phyloP scores from a whole-genome alignment of 208 protist genomes.

The Lotmaria passim region DNA sequence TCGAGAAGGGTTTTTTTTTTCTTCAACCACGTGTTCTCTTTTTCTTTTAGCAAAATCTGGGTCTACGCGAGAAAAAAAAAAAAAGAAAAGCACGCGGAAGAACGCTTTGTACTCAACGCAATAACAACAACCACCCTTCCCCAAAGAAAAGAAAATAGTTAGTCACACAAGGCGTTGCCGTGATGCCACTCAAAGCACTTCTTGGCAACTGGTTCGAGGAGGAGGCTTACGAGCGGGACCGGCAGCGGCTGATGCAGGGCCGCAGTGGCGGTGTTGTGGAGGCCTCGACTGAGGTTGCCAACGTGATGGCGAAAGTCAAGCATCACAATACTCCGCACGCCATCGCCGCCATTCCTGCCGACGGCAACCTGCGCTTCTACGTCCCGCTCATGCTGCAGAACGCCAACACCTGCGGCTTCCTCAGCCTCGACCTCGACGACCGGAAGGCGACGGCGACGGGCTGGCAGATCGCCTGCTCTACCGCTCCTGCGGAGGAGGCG shows the following conservation, averaged over 20 bases:
- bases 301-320: conserved; percentile 72
- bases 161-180: not conserved
- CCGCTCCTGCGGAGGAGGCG: conserved; percentile 54
- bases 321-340: conserved; percentile 81
- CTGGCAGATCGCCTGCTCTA: conserved; percentile 74
- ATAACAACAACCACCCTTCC: too few species aligned
- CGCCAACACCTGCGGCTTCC: conserved; percentile 69
- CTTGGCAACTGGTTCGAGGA: conserved; percentile 90
- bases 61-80: too few species aligned
- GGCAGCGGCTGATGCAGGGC: conserved; percentile 75
- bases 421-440: conserved; percentile 88
- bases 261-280: conserved; percentile 64
- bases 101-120: too few species aligned
- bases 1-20: too few species aligned
- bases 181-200: conserved; percentile 75
- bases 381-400: conserved; percentile 86
- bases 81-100: too few species aligned
- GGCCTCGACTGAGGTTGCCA: conserved; percentile 58
- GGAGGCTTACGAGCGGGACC: conserved; percentile 77
- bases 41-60: too few species aligned
- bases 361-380: conserved; percentile 83
- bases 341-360: conserved; percentile 47
- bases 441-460: conserved; percentile 48
- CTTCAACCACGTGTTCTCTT: too few species aligned
- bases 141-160: not conserved